Base-by-base conservation (phyloP, 257 asterid species). In the Handroanthus guayacan region DNA sequence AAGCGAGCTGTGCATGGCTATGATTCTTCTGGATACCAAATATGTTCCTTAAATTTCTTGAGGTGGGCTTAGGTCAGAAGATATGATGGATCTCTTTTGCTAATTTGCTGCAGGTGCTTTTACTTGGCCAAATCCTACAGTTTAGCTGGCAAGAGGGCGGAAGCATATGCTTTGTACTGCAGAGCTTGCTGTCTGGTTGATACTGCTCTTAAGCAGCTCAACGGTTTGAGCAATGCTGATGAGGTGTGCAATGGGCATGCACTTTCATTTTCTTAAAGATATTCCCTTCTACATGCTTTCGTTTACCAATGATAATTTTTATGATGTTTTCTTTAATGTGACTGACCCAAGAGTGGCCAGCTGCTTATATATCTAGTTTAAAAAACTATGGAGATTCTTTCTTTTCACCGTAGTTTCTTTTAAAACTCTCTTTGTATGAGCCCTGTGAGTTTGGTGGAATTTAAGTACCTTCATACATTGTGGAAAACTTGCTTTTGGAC, bases 61-160 rank as follows among this genome's bases (percentile, higher is more conserved):
- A 48, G 52, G 45, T 37, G 70, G 47, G 54, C 64, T 62, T 69
- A 50, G 47, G 44, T 62, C 58, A 55, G 36, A 47, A 67, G 55
- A 60, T 39, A 69, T 83, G 39, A 73, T 67, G 45, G 69, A 43
- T 58, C 62, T 69, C 67, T 69, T 69, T 25, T 60, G 43, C 67
- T 69, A 57, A 74, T 78, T 74, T 84, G 62, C 66, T 78, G 63
- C 92, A 94, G 99, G 88, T 94, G 99, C 87, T 92, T 94, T 85
- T 94, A 94, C 92, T 83, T 94, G 78, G 99, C 97, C 41, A 89
- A 88, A 76, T 94, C 99, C 72, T 94, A 94, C 83, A 94, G 99
- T 88, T 86, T 82, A 78, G 97, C 94, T 73, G 98, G 96, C 47
- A 94, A 92, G 89, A 88, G 99, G 85, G 86, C 89, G 39, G 99